Evolutionary conservation across 73 alveolate species (phyloP), one percentile per base, ranked within the genome.

Genomic region (Stentor roeselii): DNA sequence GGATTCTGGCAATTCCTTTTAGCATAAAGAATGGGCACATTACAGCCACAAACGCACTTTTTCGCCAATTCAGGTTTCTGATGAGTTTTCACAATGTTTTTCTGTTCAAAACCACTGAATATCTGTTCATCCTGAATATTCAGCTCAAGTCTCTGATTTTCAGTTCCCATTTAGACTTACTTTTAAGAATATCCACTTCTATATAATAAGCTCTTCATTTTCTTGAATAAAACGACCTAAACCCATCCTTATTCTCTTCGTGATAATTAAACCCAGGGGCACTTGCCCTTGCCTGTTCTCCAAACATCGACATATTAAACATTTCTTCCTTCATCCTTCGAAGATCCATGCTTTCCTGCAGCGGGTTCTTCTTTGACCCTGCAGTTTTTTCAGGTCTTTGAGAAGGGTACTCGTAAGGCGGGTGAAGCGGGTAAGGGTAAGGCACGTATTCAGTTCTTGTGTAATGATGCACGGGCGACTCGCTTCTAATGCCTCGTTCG

Each of bases 1-100:
- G 2, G 80, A 21, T 27, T 21, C 27, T 2, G 21, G n/a, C 41
- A 32, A 67, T 67, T 34, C 80, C 80, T 67, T 67, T 67, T 67
- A 32, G 41, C 42, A 21, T 21, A 21, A 30, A 67, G 80, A 36
- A 67, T 67, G n/a, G 80, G 80, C 34, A 40, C n/a, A 67, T 67
- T 67, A 32, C 80, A 67, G 80, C 80, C 80, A 67, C 80, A 67
- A 67, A 67, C 34, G 41, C 80, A 67, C 67, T 50, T 50, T 6
- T 50, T 50, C 30, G 21, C 67, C 67, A 21, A 21, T 11, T 11
- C 21, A 6, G 6, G 6, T 6, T 50, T 50, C 21, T 11, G 67
- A 50, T 6, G 67, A 6, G 21, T 50, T 50, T 50, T 21, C 21
- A 50, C 21, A 50, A 21, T 21, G 21, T 21, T 50, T 21, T 50